Base-by-base conservation (phyloP, 2,329 filamentous ascomycete species). In the Periconia sp. region DNA sequence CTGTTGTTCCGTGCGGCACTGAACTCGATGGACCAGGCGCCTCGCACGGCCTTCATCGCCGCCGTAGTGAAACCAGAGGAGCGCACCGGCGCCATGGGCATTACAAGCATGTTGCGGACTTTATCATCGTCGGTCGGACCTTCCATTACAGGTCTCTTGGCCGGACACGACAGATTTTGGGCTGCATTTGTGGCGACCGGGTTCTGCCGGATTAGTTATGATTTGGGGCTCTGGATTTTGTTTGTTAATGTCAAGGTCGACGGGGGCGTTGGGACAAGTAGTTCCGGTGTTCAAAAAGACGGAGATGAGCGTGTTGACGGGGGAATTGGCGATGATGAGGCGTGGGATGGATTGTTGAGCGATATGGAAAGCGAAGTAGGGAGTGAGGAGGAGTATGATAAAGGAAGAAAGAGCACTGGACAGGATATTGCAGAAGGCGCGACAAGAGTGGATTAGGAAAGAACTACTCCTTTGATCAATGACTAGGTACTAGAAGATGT, bases 21-120 rank as follows among this genome's bases (percentile, higher is more conserved):
- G 43, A 88, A 88, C 62, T 85, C 82, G 57, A 88, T 89, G 84
- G 86, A 89, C 57, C 86, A 89, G 73, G 85, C 84, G 0, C 86
- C 86, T 0, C 78, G 86, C 2, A 76, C 85, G 0, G 85, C 86
- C 0, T 84, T 89, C 53, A 87, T 89, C 47, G 85, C 86, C 1
- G 85, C 85, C 0, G 84, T 87, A 0, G 85, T 89, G 2, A 81
- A 79, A 56, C 82, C 85, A 0, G 81, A 84, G 50, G 86, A 89
- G 69, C 76, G 86, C 1, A 89, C 86, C 0, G 86, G 85, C 0
- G 85, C 86, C n/a, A 86, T 89, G 84, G 86, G 86, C 13, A 85
- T 89, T 59, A 88, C 85, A 0, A 78, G 76, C 45, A 84, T 84
- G 64, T 54, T 88, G 27, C 76, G 85, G 7, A 88, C 85, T 0